A percentile compares a stretch with the other conserved stretches of the same genome.
Evolutionary conservation across 768 basidiomycete species (phyloP).

Genomic region (Agrocybe praecox): DNA sequence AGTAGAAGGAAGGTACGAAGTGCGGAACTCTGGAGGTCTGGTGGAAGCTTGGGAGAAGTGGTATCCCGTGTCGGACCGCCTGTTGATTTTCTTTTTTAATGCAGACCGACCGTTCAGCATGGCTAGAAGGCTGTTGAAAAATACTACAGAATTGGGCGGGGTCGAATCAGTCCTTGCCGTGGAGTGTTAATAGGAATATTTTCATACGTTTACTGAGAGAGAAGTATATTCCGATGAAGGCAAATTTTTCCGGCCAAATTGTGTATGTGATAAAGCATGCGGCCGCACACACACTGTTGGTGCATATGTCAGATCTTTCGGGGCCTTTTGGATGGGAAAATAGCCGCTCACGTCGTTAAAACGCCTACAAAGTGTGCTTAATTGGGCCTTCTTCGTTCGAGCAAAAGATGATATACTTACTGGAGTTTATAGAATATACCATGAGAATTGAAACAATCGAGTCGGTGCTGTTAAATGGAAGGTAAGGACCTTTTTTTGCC

Average conservation of each 20-base stretch:
- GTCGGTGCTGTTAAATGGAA: conserved; percentile 38
- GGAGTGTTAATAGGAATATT: background rate
- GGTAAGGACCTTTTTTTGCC: background rate
- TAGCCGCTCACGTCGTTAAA: conserved; percentile 29
- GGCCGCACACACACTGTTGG: conserved; percentile 26
- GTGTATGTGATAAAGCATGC: conserved; percentile 35
- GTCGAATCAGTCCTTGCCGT: background rate
- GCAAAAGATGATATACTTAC: conserved; percentile 28
- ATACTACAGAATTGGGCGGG: conserved; percentile 18
- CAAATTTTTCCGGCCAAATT: conserved; percentile 45
- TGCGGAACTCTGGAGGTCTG: conserved; percentile 11
- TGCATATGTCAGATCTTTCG: background rate
- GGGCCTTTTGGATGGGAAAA: background rate
- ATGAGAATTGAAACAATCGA: conserved; percentile 46
- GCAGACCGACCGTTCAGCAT: conserved; percentile 28
- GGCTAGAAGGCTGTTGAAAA: conserved; percentile 34
- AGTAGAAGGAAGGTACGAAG: background rate
- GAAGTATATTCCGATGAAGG: conserved; percentile 49
- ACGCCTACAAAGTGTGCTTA: conserved; percentile 20
- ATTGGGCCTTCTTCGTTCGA: background rate
- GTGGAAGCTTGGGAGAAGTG: conserved; percentile 8
- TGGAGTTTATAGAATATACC: conserved; percentile 51
- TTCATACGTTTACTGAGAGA: conserved; percentile 44
- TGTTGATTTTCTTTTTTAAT: conserved; percentile 21
- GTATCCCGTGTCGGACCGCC: conserved; percentile 8